Percentiles rank a stretch among this genome's conserved stretches.
phyloP scores from a whole-genome alignment of 225 moss, liverwort and hornwort genomes.

The Climacium dendroides region DNA sequence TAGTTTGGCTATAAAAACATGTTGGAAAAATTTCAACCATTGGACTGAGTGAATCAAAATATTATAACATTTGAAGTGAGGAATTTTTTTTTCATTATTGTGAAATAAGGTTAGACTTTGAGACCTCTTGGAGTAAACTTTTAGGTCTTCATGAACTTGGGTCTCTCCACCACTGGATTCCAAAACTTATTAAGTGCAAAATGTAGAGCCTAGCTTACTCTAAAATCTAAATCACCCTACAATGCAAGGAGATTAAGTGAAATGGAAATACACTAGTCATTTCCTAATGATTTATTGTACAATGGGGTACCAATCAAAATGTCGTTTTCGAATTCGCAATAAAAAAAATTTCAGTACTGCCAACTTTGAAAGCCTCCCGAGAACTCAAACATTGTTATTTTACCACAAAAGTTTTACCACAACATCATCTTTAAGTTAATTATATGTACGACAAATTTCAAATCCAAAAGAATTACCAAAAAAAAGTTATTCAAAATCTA shows the following conservation, averaged over 20 bases:
- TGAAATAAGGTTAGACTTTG: neutral
- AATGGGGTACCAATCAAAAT: too few relatives aligned
- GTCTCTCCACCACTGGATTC: neutral
- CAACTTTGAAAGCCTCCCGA: too few relatives aligned
- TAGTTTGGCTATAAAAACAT: rapidly evolving
- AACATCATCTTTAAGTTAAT: too few relatives aligned
- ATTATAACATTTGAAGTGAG: neutral
- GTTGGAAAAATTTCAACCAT: neutral
- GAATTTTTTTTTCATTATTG: neutral
- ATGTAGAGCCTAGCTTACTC: neutral
- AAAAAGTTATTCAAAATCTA: too few relatives aligned
- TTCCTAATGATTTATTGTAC: too few relatives aligned
- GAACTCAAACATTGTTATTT: too few relatives aligned
- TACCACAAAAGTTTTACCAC: too few relatives aligned
- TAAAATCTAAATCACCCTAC: neutral
- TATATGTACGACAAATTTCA: too few relatives aligned
- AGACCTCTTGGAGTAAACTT: neutral
- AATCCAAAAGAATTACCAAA: too few relatives aligned
- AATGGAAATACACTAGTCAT: too few relatives aligned
- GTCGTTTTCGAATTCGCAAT: too few relatives aligned
- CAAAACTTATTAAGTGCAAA: neutral
- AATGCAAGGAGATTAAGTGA: neutral
- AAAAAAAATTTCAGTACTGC: too few relatives aligned
- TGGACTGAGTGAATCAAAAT: neutral
- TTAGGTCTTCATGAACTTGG: neutral